Percentiles rank a stretch among this genome's conserved stretches.
phyloP scores from a whole-genome alignment of 306 rosid species.

The Mimosa pudica region DNA sequence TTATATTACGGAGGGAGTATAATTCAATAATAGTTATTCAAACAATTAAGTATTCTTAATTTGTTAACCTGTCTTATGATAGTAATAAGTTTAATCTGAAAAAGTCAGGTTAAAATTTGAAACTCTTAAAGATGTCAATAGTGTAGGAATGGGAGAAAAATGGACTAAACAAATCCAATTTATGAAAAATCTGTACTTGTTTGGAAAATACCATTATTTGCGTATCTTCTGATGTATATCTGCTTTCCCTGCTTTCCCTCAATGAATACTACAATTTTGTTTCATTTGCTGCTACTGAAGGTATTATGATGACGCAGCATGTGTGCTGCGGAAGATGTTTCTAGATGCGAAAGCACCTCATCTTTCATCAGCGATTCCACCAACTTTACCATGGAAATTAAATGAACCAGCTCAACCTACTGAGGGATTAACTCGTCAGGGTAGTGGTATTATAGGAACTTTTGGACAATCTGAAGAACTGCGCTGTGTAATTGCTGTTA shows the following conservation, averaged over 20 bases:
- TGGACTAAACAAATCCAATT: neutral
- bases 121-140: constrained; percentile 1
- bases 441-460: constrained; percentile 84
- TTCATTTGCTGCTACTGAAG: constrained; percentile 46
- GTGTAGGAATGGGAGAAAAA: neutral
- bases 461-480: constrained; percentile 94
- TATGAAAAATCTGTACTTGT: constrained; percentile 8
- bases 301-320: constrained; percentile 96
- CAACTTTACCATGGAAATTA: constrained; percentile 89
- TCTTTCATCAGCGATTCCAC: constrained; percentile 91
- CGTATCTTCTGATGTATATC: neutral
- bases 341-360: constrained; percentile 98
- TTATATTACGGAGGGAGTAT: neutral
- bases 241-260: constrained; percentile 24
- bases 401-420: constrained; percentile 69
- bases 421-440: constrained; percentile 90
- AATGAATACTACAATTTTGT: constrained; percentile 24
- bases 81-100: constrained; percentile 10
- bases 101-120: constrained; percentile 10
- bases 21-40: constrained; percentile 13
- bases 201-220: neutral
- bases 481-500: constrained; percentile 90
- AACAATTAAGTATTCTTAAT: neutral
- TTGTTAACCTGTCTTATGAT: neutral
- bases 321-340: constrained; percentile 92